Base-by-base conservation (phyloP, 169 alveolate genomes). In the Eimeria brunetti region DNA sequence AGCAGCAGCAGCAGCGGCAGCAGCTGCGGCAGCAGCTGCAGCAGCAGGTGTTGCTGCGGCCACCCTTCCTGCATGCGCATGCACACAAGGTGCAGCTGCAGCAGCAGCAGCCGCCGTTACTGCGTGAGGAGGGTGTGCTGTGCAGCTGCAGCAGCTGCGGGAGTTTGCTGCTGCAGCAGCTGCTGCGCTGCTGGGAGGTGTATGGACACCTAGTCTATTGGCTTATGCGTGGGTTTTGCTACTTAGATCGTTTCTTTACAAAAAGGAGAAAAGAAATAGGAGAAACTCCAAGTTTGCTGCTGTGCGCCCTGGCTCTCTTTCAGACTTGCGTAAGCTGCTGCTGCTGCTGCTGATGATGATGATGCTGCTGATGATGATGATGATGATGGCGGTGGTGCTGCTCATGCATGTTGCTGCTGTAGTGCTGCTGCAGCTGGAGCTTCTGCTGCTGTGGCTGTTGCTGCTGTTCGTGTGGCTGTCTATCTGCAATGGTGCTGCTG, bases 121-220 rank as follows among this genome's bases (percentile, higher is more conserved):
- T 49, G 38, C 89, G 89, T 18, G 91, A 58, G 12, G 91, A 83
- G 44, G 58, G 76, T 27, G 2, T 56, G 75, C 36, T 83, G 38
- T 83, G 78, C 46, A 56, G 78, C 76, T 83, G 91, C 76, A 30
- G 38, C 58, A 20, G 5, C 1, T 83, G 91, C 56, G 91, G 91
- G 20, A 58, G 56, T 83, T 83, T 56, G 91, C 91, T 83, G 91
- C 91, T 83, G 91, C 91, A 58, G 91, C 91, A 30, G 78, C 75
- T 83, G 78, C 91, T 83, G 78, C 91, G 91, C 76, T 83, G 91
- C 91, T 83, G 91, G 91, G 76, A 56, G 75, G 91, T 83, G 78
- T 83, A 83, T 56, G 91, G 91, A 56, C 58, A 83, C 38, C 76
- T 83, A 11, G 91, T 83, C 9, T 56, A 53, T 56, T 83, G 91